Conservation (phyloP, 2,329 filamentous ascomycete genomes). For the Pseudocercospora fuligena region DNA sequence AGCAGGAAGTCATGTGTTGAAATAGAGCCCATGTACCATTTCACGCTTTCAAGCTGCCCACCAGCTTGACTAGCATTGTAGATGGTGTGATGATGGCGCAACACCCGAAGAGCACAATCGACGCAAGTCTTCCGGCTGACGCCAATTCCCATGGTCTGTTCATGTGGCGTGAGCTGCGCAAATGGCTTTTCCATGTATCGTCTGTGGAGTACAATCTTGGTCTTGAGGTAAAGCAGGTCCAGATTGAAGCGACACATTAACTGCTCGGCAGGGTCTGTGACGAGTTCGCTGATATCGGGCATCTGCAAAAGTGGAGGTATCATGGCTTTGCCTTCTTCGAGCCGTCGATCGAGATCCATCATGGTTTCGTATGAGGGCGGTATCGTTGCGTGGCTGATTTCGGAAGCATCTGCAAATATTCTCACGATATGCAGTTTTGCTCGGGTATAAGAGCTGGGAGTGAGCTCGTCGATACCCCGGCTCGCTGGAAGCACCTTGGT, state of each 20-base stretch:
- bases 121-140: constrained; percentile 50
- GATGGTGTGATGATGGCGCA: constrained; percentile 56
- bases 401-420: constrained; percentile 47
- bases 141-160: constrained; percentile 40
- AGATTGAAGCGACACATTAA: constrained; percentile 59
- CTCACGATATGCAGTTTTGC: constrained; percentile 42
- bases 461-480: constrained; percentile 39
- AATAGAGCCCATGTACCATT: constrained; percentile 54
- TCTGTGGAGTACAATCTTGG: constrained; percentile 59
- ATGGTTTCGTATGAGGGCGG: constrained; percentile 45
- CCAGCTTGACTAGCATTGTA: constrained; percentile 53
- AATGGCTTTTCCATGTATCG: constrained; percentile 52
- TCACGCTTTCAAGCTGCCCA: constrained; percentile 49
- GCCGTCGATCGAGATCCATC: constrained; percentile 43
- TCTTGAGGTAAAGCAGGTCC: constrained; percentile 57
- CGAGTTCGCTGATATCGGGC: constrained; percentile 46
- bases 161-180: constrained; percentile 35
- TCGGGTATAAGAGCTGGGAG: constrained; percentile 43
- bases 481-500: constrained; percentile 45
- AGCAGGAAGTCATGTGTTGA: constrained; percentile 55
- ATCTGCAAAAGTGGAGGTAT: constrained; percentile 47
- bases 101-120: constrained; percentile 53
- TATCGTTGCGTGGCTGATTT: constrained; percentile 44
- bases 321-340: constrained; percentile 42
- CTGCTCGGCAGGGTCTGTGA: constrained; percentile 56